Evolutionary conservation across 2,329 filamentous ascomycete genomes (phyloP).

Genomic region (Ceratocystis eucalypticola): DNA sequence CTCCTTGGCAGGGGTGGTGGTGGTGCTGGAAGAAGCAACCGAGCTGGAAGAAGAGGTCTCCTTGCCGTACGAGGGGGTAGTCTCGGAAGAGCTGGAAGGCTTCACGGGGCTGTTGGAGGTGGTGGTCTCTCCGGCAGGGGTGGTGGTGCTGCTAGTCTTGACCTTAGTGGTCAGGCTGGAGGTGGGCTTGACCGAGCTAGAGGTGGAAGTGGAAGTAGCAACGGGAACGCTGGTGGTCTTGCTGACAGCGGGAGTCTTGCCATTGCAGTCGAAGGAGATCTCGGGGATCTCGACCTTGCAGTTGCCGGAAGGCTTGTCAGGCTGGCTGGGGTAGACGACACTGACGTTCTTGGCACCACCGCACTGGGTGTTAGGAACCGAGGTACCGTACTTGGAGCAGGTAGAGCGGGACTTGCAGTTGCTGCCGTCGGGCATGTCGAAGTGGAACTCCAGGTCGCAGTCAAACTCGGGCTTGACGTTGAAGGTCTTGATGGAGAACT

Average conservation of each 20-base stretch:
- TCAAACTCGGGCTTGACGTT: slow-evolving; percentile 62
- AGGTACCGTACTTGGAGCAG: slow-evolving; percentile 55
- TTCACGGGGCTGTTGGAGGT: slow-evolving; percentile 22
- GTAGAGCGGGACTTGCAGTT: slow-evolving; percentile 63
- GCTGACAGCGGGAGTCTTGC: slow-evolving; percentile 20
- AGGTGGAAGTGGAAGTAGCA: slow-evolving; percentile 19
- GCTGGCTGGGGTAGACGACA: slow-evolving; percentile 51
- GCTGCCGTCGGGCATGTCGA: slow-evolving; percentile 69
- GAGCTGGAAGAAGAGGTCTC: slow-evolving; percentile 21
- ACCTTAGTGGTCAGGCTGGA: slow-evolving; percentile 18
- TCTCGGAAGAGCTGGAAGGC: slow-evolving; percentile 20
- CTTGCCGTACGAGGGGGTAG: not conserved
- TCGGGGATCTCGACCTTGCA: slow-evolving; percentile 63
- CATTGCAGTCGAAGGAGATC: slow-evolving; percentile 59
- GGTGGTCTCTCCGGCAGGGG: slow-evolving; percentile 15
- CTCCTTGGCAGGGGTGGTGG: slow-evolving; percentile 15
- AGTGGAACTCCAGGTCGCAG: slow-evolving; percentile 71
- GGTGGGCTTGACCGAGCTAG: slow-evolving; percentile 21
- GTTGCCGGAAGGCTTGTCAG: slow-evolving; percentile 39
- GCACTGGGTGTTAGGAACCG: slow-evolving; percentile 73
- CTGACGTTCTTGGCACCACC: slow-evolving; percentile 76
- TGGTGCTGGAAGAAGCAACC: slow-evolving; percentile 16
- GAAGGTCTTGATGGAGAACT: slow-evolving; percentile 65
- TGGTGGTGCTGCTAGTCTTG: slow-evolving; percentile 9
- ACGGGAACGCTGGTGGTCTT: not conserved